Base-by-base conservation (phyloP, 768 basidiomycete genomes). In the Pulveroboletus sp. region DNA sequence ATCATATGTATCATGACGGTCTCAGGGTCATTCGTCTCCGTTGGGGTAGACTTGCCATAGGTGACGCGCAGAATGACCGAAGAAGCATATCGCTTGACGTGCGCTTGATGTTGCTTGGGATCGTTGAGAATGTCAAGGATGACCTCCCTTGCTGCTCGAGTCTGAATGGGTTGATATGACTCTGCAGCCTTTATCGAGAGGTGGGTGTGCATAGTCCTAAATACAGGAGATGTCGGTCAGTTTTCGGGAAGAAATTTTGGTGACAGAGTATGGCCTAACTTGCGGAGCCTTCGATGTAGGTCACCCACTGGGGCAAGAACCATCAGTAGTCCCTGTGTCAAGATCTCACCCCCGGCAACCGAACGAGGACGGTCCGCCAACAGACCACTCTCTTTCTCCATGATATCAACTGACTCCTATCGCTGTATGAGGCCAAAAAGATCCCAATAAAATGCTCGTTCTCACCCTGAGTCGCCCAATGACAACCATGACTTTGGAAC, bases 321-420 rank as follows among this genome's bases (percentile, higher is more conserved):
- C 51, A 79, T 71, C 1, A 82, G 67, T 71, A 83, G 77, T 0
- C 81, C 82, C 2, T 80, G 77, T 0, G 77, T 79, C 5, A 83
- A 57, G 0, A 79, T 77, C 51, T 83, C 81, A 5, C 82, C 82
- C 0, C 77, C 82, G 1, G 82, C 73, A 39, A 84, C 79, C 14
- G 70, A 71, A 3, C 68, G 63, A 17, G 82, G 82, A 44, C 82
- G 69, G 56, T 83, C 82, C 0, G 74, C 31, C 31, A 32, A 32
- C 11, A 32, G 11, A 9, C 31, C 75, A 15, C 82, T 81, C 55
- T 83, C 79, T 45, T 79, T 79, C 59, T 84, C 82, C 81, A 84
- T 79, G 49, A 84, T 77, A 17, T 84, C 81, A 0, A 82, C 73
- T 0, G 82, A 81, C 32, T 80, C 81, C 62, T 82, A 64, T 10